Conservation (phyloP, 768 basidiomycete genomes). For the Lactifluus piperatus region DNA sequence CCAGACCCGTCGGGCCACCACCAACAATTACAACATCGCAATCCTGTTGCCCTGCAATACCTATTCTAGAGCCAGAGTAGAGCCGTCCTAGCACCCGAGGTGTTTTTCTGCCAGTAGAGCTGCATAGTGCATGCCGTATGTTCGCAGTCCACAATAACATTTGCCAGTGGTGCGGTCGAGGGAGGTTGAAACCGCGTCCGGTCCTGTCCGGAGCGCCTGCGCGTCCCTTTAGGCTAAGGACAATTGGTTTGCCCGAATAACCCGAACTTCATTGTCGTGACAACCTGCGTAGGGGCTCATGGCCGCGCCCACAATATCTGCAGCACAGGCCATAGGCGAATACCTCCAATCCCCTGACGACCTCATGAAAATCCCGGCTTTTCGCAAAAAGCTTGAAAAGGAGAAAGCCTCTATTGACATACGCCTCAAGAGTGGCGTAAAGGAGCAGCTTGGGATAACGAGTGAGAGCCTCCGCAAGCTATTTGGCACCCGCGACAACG, state of each 20-base stretch:
- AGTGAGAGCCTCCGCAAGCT: conserved; percentile 80
- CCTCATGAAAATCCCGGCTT: conserved; percentile 78
- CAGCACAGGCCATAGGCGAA: conserved; percentile 81
- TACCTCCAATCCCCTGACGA: conserved; percentile 91
- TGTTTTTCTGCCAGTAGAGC: neutral
- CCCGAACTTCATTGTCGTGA: neutral
- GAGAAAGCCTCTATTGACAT: conserved; percentile 93
- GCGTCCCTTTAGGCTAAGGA: too few relatives aligned
- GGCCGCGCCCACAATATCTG: conserved; percentile 54
- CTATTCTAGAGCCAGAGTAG: neutral
- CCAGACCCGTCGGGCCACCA: conserved; percentile 87
- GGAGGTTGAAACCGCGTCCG: too few relatives aligned
- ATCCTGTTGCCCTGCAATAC: conserved; percentile 29
- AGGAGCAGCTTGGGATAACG: conserved; percentile 87
- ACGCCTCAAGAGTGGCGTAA: conserved; percentile 82
- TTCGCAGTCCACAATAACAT: neutral
- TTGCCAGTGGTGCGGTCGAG: neutral
- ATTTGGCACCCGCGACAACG: conserved; percentile 63
- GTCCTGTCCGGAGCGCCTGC: neutral
- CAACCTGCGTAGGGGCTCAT: conserved; percentile 25
- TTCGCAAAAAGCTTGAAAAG: conserved; percentile 91
- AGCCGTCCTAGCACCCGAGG: neutral
- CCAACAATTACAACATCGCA: conserved; percentile 92
- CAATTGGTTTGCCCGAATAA: neutral
- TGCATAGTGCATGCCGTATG: neutral